Conservation (phyloP, 2,329 filamentous ascomycete species). For the Diaporthe destruens region DNA sequence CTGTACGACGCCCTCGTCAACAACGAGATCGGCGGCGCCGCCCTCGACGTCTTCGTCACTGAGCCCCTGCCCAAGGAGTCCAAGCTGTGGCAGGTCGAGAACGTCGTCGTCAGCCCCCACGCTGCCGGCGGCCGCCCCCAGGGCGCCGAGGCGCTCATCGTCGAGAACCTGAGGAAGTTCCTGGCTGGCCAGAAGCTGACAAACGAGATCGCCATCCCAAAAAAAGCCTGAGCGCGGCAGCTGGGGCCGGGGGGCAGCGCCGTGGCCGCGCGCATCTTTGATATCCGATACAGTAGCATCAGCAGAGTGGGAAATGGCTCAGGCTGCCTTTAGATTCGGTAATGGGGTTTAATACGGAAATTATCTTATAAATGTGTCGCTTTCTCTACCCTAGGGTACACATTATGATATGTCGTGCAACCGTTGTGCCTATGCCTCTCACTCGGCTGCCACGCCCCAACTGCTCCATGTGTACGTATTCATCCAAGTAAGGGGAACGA, state of each 20-base stretch:
- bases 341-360: background rate
- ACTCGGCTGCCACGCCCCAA: too few species aligned
- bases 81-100: constrained; percentile 63
- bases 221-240: constrained; percentile 17
- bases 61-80: constrained; percentile 59
- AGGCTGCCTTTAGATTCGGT: constrained; percentile 1
- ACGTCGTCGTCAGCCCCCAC: constrained; percentile 67
- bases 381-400: too few species aligned
- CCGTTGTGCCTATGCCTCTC: too few species aligned
- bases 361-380: background rate
- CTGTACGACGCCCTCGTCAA: constrained; percentile 49
- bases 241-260: background rate
- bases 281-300: constrained; percentile 17
- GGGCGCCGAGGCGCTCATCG: constrained; percentile 69
- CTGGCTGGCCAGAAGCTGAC: constrained; percentile 69
- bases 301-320: background rate
- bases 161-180: constrained; percentile 71
- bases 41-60: constrained; percentile 55
- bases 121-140: constrained; percentile 72
- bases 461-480: too few species aligned
- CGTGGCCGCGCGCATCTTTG: constrained; percentile 9
- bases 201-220: constrained; percentile 60
- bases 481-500: too few species aligned
- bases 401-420: background rate
- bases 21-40: constrained; percentile 51